Base-by-base conservation (phyloP, 176 grass and related monocot genomes). In the Aegilops tauschii region DNA sequence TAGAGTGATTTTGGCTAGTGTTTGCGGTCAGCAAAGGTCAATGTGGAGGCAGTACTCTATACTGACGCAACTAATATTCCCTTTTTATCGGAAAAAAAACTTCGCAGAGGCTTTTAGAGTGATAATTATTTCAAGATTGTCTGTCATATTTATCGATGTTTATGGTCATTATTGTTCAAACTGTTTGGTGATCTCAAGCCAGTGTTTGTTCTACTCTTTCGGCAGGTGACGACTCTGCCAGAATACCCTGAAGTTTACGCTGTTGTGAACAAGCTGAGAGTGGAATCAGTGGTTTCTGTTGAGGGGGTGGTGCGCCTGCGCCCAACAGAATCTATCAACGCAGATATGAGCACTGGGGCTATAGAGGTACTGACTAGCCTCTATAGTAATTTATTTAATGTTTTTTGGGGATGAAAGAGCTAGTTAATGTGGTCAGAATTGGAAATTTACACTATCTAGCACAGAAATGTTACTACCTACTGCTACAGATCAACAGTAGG, bases 281-380 rank as follows among this genome's bases (percentile, higher is more conserved):
- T 96, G 62, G 97, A 98, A 78, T 98, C 93, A 67, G 97, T 98
- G 76, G 88, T 98, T 76, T 69, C 92, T 39, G 84, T 96, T 3
- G 97, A 99, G 76, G 97, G 94, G 29, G 85, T 94, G 32, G 92
- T 96, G 5, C 78, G 45, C 16, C 31, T 64, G 39, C 88, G 97
- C 21, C 97, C 97, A 0, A 25, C 63, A 34, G 94, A 99, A 74
- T 88, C 92, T 14, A 59, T 99, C 77, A 99, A 99, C 82, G 69
- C 85, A 40, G 95, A 99, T 59, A 99, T 99, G 94, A 99, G 86
- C 65, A 98, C 97, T 5, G 97, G 97, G 50, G 65, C 90, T 82
- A 90, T 98, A 85, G 97, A 98, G 93, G 97, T 96, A 84, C 27
- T 84, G 32, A 28, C 14, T 84, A 20, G 3, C 10, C 50, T 36